Evolutionary conservation across 257 asterid genomes (phyloP).

Genomic region (Ballota nigra): DNA sequence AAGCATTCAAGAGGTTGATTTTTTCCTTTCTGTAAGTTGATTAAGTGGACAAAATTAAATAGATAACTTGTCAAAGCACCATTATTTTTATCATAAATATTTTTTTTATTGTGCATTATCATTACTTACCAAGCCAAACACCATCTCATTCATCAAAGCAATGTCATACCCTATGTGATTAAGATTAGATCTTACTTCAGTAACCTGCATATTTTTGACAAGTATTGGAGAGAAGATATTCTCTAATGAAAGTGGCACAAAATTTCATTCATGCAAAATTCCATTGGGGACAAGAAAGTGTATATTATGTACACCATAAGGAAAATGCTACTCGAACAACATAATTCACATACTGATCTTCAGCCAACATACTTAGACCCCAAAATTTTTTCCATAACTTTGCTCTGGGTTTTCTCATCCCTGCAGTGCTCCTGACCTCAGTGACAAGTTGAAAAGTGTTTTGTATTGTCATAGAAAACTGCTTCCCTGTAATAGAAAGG

Average conservation of each 20-base stretch:
- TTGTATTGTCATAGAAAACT: no score
- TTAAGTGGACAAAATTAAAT: conserved; percentile 17
- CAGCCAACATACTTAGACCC: no score
- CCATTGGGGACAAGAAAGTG: not conserved
- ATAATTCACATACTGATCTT: no score
- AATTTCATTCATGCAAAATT: conserved; percentile 13
- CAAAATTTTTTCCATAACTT: no score
- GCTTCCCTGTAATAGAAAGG: no score
- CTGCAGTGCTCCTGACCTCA: no score
- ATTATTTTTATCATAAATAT: not conserved
- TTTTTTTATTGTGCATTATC: conserved; percentile 3
- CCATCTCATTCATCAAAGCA: conserved; percentile 62
- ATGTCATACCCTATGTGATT: conserved; percentile 70
- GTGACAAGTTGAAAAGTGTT: no score
- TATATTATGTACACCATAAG: not conserved
- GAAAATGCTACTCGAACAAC: not conserved
- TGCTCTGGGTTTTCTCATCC: no score
- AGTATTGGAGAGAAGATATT: conserved; percentile 11
- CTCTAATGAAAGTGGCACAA: not conserved
- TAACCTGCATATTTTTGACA: conserved; percentile 51
- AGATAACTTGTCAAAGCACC: conserved; percentile 1
- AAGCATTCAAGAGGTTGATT: conserved; percentile 70
- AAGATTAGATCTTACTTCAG: conserved; percentile 58
- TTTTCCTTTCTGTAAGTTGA: conserved; percentile 66
- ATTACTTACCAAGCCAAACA: conserved; percentile 63